Base-by-base conservation (phyloP, 805 yeast species). In the Cyberlindnera mrakii region DNA sequence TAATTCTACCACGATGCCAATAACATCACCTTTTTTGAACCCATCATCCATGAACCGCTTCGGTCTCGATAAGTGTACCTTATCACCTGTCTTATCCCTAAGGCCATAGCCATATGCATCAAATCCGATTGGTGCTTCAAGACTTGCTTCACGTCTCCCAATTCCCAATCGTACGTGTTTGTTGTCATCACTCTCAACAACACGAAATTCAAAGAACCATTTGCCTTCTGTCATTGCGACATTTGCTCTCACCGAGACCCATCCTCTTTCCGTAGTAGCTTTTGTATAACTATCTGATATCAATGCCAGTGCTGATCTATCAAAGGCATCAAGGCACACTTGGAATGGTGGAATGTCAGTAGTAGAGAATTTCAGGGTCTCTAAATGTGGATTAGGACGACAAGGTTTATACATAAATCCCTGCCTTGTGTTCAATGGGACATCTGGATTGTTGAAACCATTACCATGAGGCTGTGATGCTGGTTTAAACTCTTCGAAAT, bases 81-180 rank as follows among this genome's bases (percentile, higher is more conserved):
- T 77, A 51, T 85, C 85, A 2, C 95, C 90, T 6, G 74, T 71
- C 31, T 74, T 72, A 63, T 91, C 97, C 46, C 97, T 71, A 3
- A 93, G 57, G 2, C 96, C 97, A 62, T 93, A 91, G 0, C 96
- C 91, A 64, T 89, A 93, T 0, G 89, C 91, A 62, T 93, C 98
- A 55, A 78, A 87, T 3, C 99, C 99, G 6, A 90, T 93, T 0
- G 99, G 98, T 0, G 95, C 96, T 52, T 91, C 97, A 35, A 90
- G 63, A 39, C 88, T 77, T 2, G 96, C 93, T 57, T 91, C 98
- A 48, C 88, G 73, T 41, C 98, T 68, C 0, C 83, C 83, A 31
- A 91, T 58, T 0, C 99, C 99, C 25, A 90, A 58, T 25, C 99
- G 66, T 1, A 93, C 88, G 60, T 90, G 91, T 1, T 64, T 55